Conservation (phyloP, 1,139 yeast species). For the Suhomyces anneliseae region DNA sequence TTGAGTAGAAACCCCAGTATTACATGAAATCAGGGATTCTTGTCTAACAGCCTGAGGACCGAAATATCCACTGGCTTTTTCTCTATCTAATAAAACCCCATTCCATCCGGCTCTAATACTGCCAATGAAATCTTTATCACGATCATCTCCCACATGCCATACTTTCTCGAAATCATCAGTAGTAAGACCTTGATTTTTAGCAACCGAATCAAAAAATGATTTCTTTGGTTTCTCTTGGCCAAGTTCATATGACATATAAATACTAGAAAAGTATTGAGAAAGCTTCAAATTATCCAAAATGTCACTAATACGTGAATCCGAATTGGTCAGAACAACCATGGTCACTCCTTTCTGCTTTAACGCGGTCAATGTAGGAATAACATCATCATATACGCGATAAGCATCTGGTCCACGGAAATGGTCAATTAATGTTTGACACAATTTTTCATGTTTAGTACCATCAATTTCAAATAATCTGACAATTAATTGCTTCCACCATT, state of each 20-base stretch:
- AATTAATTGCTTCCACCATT: slow-evolving; percentile 64
- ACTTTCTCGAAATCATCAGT: slow-evolving; percentile 20
- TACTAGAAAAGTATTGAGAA: slow-evolving; percentile 35
- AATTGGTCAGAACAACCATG: slow-evolving; percentile 55
- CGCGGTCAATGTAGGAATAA: slow-evolving; percentile 43
- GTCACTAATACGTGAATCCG: slow-evolving; percentile 52
- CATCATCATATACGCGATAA: slow-evolving; percentile 55
- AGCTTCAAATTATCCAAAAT: slow-evolving; percentile 49
- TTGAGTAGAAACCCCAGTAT: slow-evolving; percentile 1
- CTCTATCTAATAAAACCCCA: slow-evolving; percentile 54
- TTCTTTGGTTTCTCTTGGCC: slow-evolving; percentile 54
- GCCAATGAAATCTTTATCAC: slow-evolving; percentile 53
- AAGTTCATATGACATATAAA: slow-evolving; percentile 56
- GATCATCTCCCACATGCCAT: slow-evolving; percentile 72
- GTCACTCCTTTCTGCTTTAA: slow-evolving; percentile 33
- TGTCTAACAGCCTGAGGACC: slow-evolving; percentile 9
- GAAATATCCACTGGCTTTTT: slow-evolving; percentile 24
- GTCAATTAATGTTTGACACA: slow-evolving; percentile 42
- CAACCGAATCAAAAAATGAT: slow-evolving; percentile 45
- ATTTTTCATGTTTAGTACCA: slow-evolving; percentile 16
- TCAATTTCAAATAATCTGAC: slow-evolving; percentile 38
- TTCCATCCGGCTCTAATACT: slow-evolving; percentile 60
- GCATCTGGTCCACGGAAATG: slow-evolving; percentile 53
- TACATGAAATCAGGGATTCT: slow-evolving; percentile 7
- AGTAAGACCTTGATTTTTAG: slow-evolving; percentile 14